phyloP scores from a whole-genome alignment of 768 basidiomycete genomes.

The Mycena haematopus region DNA sequence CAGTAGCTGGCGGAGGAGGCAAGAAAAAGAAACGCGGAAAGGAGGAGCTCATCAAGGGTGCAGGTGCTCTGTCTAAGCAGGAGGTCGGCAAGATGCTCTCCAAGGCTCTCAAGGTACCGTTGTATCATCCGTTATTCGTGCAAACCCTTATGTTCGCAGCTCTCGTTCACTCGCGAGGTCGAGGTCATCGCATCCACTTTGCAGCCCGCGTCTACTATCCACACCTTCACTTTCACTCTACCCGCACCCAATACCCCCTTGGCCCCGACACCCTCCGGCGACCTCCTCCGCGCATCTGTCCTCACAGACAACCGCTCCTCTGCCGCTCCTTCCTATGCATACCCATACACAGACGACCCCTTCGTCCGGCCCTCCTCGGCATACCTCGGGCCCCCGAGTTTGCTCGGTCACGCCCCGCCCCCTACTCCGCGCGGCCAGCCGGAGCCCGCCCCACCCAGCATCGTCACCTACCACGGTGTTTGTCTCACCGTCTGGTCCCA shows the following conservation, averaged over 20 bases:
- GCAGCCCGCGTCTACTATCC: conserved; percentile 91
- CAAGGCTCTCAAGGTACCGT: conserved; percentile 83
- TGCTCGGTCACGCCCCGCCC: conserved; percentile 52
- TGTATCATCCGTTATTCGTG: conserved; percentile 8
- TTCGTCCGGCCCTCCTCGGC: conserved; percentile 82
- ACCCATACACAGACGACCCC: conserved; percentile 78
- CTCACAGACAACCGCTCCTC: conserved; percentile 70
- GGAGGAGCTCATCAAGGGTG: conserved; percentile 74
- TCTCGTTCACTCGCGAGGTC: conserved; percentile 90
- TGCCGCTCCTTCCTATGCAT: conserved; percentile 74
- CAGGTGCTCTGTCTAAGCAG: conserved; percentile 81
- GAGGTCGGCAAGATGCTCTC: conserved; percentile 91
- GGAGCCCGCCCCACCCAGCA: conserved; percentile 47
- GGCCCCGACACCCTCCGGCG: conserved; percentile 74
- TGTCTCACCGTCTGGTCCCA: conserved; percentile 96
- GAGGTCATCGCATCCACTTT: conserved; percentile 95
- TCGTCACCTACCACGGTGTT: conserved; percentile 85
- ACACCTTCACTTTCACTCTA: conserved; percentile 89
- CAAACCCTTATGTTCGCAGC: conserved; percentile 48
- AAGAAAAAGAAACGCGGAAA: conserved; percentile 77
- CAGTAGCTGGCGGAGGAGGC: conserved; percentile 63
- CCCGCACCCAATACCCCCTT: conserved; percentile 79
- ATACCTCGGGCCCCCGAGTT: conserved; percentile 78
- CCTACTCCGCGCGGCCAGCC: conserved; percentile 38
- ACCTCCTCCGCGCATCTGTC: conserved; percentile 77